These are phyloP conservation scores for Colletotrichum chlorophyti DNA, from an alignment of 2,329 filamentous ascomycete species.

Conservation along the genomic window DNA sequence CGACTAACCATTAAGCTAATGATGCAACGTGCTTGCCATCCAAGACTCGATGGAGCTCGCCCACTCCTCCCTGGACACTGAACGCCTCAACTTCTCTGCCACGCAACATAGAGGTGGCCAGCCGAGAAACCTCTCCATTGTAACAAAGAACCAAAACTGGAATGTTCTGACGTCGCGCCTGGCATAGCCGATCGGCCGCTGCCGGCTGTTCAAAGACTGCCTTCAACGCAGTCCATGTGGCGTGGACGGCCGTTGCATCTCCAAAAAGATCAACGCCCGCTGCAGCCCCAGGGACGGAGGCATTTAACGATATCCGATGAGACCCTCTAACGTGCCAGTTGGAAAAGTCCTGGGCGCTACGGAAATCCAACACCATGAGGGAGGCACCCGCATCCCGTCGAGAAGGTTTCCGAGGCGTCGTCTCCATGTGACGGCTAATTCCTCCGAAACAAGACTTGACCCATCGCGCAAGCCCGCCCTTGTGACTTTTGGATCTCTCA, in stretches of 20 bases:
- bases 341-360: conserved; percentile 28
- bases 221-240: conserved; percentile 3
- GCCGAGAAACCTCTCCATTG: conserved; percentile 8
- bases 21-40: no score
- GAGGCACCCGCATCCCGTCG: neutral
- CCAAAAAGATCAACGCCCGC: conserved; percentile 16
- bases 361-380: conserved; percentile 40
- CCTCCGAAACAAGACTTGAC: neutral
- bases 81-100: neutral
- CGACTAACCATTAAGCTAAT: no score
- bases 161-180: neutral
- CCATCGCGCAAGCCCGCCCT: neutral
- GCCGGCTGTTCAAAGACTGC: neutral
- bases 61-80: conserved; percentile 14
- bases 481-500: no score
- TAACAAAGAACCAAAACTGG: conserved; percentile 9
- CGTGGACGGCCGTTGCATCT: conserved; percentile 10
- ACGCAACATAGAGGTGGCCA: conserved; percentile 4
- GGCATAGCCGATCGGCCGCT: neutral
- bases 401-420: no score
- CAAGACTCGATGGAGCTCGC: neutral
- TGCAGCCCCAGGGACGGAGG: neutral
- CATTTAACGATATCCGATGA: neutral
- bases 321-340: conserved; percentile 16
- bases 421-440: neutral